A percentile compares a stretch with the other conserved stretches of the same genome.
Evolutionary conservation across 208 protist species (phyloP).

Genomic region (Trypanosoma boissoni): DNA sequence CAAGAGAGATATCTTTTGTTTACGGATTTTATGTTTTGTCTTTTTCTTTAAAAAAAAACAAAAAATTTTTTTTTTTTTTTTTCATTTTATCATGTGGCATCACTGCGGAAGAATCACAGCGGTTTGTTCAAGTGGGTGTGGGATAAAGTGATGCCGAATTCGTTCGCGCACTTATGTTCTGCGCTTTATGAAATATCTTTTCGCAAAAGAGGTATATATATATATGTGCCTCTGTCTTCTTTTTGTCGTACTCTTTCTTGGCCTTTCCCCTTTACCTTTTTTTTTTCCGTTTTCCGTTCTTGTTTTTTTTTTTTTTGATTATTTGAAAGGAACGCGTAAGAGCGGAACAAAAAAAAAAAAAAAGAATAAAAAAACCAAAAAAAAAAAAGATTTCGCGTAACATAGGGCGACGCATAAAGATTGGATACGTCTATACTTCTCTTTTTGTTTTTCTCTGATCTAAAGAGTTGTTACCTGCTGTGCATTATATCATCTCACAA

Average conservation of each 20-base stretch:
- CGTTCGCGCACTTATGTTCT: too few species aligned
- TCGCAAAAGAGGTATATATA: background rate
- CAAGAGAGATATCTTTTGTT: too few species aligned
- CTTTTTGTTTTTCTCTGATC: too few species aligned
- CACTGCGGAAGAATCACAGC: background rate
- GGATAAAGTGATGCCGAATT: too few species aligned
- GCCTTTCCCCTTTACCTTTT: background rate
- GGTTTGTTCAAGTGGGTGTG: too few species aligned
- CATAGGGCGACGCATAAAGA: too few species aligned
- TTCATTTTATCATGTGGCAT: conserved; percentile 6
- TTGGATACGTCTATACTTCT: too few species aligned
- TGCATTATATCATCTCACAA: too few species aligned
- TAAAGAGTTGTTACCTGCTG: too few species aligned
- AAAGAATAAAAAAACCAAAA: background rate
- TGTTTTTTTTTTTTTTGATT: background rate
- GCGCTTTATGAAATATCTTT: too few species aligned
- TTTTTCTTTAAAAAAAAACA: background rate
- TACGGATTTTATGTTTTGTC: too few species aligned
- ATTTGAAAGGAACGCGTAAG: background rate
- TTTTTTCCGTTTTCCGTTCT: background rate
- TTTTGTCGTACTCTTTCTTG: conserved; percentile 18
- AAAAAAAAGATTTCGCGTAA: too few species aligned
- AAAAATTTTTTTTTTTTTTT: background rate
- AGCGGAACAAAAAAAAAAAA: conserved; percentile 5
- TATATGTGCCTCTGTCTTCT: conserved; percentile 6